Evolutionary conservation across 768 basidiomycete genomes (phyloP), one percentile per base, ranked within the genome.

Genomic region (Mycena leptocephala): DNA sequence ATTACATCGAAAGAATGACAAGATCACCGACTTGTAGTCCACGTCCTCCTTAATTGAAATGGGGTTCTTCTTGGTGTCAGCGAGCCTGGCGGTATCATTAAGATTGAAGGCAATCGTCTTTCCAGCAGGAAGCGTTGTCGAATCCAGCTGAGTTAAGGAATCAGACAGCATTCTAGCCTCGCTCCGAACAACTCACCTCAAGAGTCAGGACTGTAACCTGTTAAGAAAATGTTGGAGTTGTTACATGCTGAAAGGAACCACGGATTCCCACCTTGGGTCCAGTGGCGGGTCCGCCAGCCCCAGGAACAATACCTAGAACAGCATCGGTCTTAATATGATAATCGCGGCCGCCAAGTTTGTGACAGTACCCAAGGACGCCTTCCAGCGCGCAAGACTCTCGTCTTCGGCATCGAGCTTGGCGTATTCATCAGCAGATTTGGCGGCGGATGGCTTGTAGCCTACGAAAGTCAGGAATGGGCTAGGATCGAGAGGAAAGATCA

Each of bases 351-450:
- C 18, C 56, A 28, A 7, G 82, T 32, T 24, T 81, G 92, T 88
- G 53, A 90, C 88, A 73, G 97, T 93, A 71, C 98, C 98, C 32
- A 99, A 90, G 67, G 94, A 96, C 46, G 96, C 96, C 84, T 99
- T 99, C 98, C 98, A 99, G 77, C 96, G 93, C 37, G 94, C 93
- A 80, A 99, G 90, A 84, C 95, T 96, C 86, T 98, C 97, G 83
- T 99, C 97, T 76, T 95, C 89, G 35, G 94, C 93, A 86, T 98
- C 97, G 55, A 98, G 91, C 46, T 93, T 86, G 30, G 95, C 94
- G 56, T 96, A 95, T 83, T 97, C 96, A 30, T 95, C 96, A 16
- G 94, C 86, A 56, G 90, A 89, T 88, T 95, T 95, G 37, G 89
- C 90, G 72, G 89, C 92, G 41, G 87, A 82, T 43, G 91, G 91